Conservation (phyloP, 2,329 filamentous ascomycete species). For the Capronia americana region DNA sequence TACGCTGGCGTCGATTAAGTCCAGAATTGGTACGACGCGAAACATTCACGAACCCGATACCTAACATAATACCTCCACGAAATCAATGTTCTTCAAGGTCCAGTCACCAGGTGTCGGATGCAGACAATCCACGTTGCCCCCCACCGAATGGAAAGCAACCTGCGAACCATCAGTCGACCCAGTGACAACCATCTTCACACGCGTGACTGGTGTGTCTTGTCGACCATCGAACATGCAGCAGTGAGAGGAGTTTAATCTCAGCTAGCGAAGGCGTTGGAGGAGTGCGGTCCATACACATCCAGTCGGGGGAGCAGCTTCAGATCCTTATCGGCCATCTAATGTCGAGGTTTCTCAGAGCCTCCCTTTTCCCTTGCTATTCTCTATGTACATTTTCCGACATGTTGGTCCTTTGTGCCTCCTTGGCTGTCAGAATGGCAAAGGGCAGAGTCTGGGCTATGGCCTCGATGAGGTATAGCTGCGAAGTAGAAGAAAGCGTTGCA, state of each 20-base stretch:
- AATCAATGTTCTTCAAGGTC: background rate
- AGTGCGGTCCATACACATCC: background rate
- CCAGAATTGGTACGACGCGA: background rate
- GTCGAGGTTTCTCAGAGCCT: background rate
- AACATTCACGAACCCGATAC: background rate
- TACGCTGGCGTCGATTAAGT: slow-evolving; percentile 70
- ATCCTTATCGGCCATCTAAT: slow-evolving; percentile 43
- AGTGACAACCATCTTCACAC: background rate
- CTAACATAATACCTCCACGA: background rate
- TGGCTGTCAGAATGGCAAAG: background rate
- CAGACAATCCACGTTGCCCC: background rate
- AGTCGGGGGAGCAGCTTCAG: slow-evolving; percentile 46
- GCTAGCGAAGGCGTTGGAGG: slow-evolving; percentile 29
- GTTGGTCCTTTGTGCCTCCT: background rate
- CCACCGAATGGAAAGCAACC: background rate
- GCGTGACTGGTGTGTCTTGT: background rate
- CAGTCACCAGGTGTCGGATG: background rate
- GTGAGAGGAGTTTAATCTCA: background rate
- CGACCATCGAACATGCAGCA: background rate
- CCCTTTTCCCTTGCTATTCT: background rate
- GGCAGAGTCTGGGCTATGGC: background rate
- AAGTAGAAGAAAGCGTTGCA: background rate
- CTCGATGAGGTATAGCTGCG: too few relatives aligned
- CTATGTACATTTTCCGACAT: background rate
- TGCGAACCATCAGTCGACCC: background rate